A percentile compares a stretch with the other conserved stretches of the same genome.
Conservation (phyloP, 139 green algal species). For the Tetraselmis striata region DNA sequence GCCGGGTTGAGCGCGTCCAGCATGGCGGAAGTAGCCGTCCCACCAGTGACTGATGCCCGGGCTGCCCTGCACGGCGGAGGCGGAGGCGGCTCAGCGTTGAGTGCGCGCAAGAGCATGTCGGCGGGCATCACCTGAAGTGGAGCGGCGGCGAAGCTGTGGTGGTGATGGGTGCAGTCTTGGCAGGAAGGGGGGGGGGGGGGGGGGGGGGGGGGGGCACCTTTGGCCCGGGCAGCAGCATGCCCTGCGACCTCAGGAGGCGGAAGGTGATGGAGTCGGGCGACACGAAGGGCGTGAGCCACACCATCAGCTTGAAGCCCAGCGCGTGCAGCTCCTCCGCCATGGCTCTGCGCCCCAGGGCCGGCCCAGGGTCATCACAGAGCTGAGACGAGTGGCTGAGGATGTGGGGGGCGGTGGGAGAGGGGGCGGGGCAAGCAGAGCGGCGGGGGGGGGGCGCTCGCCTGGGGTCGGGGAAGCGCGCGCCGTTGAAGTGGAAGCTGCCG, state of each 20-base stretch:
- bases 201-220: background rate
- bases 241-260: background rate
- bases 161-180: too few species aligned
- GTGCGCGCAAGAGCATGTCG: background rate
- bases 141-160: too few species aligned
- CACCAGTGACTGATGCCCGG: background rate
- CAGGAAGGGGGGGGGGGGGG: background rate
- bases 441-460: background rate
- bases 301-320: constrained; percentile 2
- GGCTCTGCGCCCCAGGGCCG: background rate
- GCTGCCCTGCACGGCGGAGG: background rate
- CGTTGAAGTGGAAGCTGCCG: background rate
- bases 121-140: background rate
- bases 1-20: background rate
- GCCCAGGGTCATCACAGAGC: background rate
- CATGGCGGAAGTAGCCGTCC: constrained; percentile 1
- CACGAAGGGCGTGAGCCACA: constrained; percentile 1
- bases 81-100: background rate
- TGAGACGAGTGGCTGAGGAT: background rate
- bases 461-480: background rate
- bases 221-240: background rate
- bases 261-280: background rate
- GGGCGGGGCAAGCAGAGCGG: too few species aligned
- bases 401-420: background rate
- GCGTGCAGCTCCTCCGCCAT: background rate